Evolutionary conservation across 2,329 filamentous ascomycete genomes (phyloP), one percentile per base, ranked within the genome.

Genomic region (Colletotrichum higginsianum): DNA sequence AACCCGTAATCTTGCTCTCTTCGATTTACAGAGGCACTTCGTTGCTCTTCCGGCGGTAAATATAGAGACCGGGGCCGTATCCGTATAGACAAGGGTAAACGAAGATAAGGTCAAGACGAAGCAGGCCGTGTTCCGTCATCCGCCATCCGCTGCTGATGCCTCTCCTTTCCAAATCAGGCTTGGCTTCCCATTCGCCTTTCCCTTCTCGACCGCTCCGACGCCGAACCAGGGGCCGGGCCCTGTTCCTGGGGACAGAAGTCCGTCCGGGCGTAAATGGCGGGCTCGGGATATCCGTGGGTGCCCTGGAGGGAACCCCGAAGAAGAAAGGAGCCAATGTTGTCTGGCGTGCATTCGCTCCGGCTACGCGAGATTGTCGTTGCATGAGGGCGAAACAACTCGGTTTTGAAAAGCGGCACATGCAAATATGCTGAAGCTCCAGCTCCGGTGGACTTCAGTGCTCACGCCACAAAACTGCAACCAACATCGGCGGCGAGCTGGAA

Each of bases 41-140:
- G 46, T 44, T 58, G 53, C 49, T 40, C 38, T 55, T 56, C 16
- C 18, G 61, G 21, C 23, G 50, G 50, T 40, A 56, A 56, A 46
- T 21, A 42, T n/a, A 40, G 18, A 26, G 11, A n/a, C 47, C 15
- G 26, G 30, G 30, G 42, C 16, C 23, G 21, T 30, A 16, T n/a
- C 16, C 26, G 26, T 44, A 18, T 30, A 30, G 60, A 30, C 46
- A 23, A 15, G 61, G 35, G 11, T 15, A 50, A 49, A 50, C 21
- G 30, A 50, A 61, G 46, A 52, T 53, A 53, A 53, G 61, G 46
- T 53, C 30, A 16, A 26, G 21, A 38, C n/a, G 26, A 35, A 55
- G 16, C 38, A 40, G n/a, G 44, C 53, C 61, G 53, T 52, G 61
- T 49, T 69, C 61, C 66, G 66, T 65, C 60, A 69, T 65, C 46